Percentiles rank a stretch among this genome's conserved stretches.
Evolutionary conservation across 176 grass and related monocot species (phyloP).

Genomic region (barley (Hordeum vulgare)): MorexV3_pseudomolecules_assembly NC_058523.1:502970407-502970906

Average conservation of each 20-base stretch:
- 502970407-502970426: slow-evolving; percentile 9
- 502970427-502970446: slow-evolving; percentile 7
- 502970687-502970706: not conserved
- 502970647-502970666: slow-evolving; percentile 3
- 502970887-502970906: not conserved
- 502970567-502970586: slow-evolving; percentile 45
- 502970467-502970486: slow-evolving; percentile 37
- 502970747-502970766: not conserved
- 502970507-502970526: slow-evolving; percentile 99
- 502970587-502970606: not conserved
- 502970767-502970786: not conserved
- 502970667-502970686: slow-evolving; percentile 3
- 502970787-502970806: not conserved
- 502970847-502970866: not conserved
- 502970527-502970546: slow-evolving; percentile 91
- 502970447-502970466: slow-evolving; percentile 31
- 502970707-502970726: not conserved
- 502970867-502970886: not conserved
- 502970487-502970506: slow-evolving; percentile 86
- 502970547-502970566: slow-evolving; percentile 97
- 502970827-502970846: not conserved
- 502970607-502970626: not conserved
- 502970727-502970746: not conserved
- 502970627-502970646: not conserved
- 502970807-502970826: slow-evolving; percentile 9